These are phyloP conservation scores for Hyphochytrium catenoides DNA, from an alignment of 352 stramenopile genomes.

Conservation along the genomic window DNA sequence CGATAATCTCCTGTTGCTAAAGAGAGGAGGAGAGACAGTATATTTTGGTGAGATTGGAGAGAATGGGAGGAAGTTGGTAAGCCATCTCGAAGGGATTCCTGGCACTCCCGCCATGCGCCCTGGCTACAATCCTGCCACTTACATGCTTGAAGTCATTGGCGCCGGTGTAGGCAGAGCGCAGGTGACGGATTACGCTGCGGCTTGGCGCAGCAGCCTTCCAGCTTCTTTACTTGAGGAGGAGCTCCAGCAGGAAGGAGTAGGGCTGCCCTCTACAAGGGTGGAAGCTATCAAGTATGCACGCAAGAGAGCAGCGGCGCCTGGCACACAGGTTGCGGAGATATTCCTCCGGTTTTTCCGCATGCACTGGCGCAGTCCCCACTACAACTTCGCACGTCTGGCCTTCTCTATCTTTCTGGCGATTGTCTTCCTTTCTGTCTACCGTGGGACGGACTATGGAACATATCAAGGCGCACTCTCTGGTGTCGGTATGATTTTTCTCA, in stretches of 20 bases:
- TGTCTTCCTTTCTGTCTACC: conserved; percentile 45
- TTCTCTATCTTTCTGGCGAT: conserved; percentile 46
- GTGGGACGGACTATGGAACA: conserved; percentile 21
- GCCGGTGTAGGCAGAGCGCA: conserved; percentile 15
- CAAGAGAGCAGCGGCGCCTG: conserved; percentile 15
- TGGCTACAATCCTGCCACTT: conserved; percentile 53
- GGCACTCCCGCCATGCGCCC: conserved; percentile 20
- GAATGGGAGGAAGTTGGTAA: conserved; percentile 19
- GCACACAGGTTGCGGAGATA: conserved; percentile 18
- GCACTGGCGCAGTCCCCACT: conserved; percentile 61
- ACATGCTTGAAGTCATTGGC: conserved; percentile 38
- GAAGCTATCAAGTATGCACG: conserved; percentile 16
- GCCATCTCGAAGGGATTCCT: conserved; percentile 21
- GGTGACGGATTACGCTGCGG: conserved; percentile 15
- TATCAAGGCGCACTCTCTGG: conserved; percentile 18
- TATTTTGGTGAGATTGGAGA: conserved; percentile 29
- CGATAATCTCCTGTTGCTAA: conserved; percentile 48
- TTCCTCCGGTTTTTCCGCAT: conserved; percentile 29
- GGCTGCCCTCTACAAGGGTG: too few relatives aligned
- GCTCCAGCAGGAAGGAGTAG: conserved; percentile 18
- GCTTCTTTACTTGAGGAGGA: conserved; percentile 16
- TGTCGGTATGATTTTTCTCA: conserved; percentile 51
- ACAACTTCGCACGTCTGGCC: conserved; percentile 50
- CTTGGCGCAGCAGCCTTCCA: conserved; percentile 16
- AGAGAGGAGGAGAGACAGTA: conserved; percentile 19